These are phyloP conservation scores for Streptanthus diversifolius DNA, from an alignment of 345 rosid genomes.

Conservation along the genomic window DNA sequence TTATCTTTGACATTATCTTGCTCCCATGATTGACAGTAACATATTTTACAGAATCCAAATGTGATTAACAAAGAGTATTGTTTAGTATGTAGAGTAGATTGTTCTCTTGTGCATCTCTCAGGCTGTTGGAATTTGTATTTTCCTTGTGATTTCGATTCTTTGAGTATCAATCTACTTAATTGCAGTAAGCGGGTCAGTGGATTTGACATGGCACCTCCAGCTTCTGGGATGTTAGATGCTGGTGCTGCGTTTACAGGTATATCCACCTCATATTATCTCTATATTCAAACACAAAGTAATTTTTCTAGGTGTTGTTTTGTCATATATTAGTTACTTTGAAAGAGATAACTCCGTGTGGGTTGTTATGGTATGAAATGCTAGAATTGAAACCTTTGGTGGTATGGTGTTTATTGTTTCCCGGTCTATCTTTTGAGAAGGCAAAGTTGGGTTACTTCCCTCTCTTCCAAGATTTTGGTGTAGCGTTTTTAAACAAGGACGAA, in stretches of 20 bases:
- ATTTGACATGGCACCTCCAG: constrained; percentile 77
- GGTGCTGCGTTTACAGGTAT: constrained; percentile 39
- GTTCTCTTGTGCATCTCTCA: neutral
- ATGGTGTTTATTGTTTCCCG: neutral
- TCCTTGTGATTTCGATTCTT: neutral
- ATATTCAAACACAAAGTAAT: neutral
- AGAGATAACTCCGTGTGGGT: neutral
- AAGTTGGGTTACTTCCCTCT: neutral
- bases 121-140: no score
- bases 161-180: constrained; percentile 19
- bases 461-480: neutral
- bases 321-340: neutral
- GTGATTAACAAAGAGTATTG: neutral
- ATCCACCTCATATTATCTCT: constrained; percentile 12
- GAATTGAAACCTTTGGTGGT: neutral
- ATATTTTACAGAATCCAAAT: neutral
- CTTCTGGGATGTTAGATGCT: constrained; percentile 53
- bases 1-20: neutral
- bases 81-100: neutral
- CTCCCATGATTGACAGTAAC: neutral
- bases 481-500: neutral
- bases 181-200: constrained; percentile 69
- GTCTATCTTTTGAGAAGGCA: neutral
- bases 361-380: neutral
- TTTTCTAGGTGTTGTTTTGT: no score